Evolutionary conservation across 208 protist genomes (phyloP), one percentile per base, ranked within the genome.

Genomic region (Trypanosoma vivax): DNA sequence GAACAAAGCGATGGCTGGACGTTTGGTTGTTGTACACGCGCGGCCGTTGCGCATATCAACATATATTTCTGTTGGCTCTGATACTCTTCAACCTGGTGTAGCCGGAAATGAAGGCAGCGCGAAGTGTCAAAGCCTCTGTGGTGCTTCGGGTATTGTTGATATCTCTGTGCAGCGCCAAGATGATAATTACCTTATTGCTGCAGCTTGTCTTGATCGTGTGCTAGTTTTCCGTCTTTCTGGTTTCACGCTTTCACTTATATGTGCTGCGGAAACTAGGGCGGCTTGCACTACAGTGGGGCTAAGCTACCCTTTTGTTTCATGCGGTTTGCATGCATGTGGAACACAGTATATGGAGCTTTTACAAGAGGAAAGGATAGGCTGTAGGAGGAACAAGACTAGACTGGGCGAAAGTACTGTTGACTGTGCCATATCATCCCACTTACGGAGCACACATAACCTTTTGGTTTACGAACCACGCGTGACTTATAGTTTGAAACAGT

Each of bases 201-300:
- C 70, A 16, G 57, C 62, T 3, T 30, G 35, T 10, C 24, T 66
- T 23, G 52, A 51, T 19, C 28, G 23, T 13, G 65, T 79, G n/a
- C 52, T 66, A 2, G 50, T 79, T 0, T 79, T 66, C 43, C 33
- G 51, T 23, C 65, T 74, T 11, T 24, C 50, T 6, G 65, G 66
- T 18, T 18, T 46, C 35, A 43, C 43, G 0, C 47, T 79, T 28
- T 37, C 60, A 3, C 37, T 52, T 30, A 7, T 74, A 14, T 67
- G 56, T 33, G 10, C 11, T 13, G 31, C 61, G 3, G 23, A 49
- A 31, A 63, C 39, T 24, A 49, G 29, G 29, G 55, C 45, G 24
- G 23, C 48, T 13, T 73, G 65, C 53, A 79, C 61, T 5, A 66
- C 65, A 11, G 57, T 79, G 24, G 60, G 66, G 34, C 21, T 79